These are phyloP conservation scores for Fusarium xylarioides DNA, from an alignment of 2,329 filamentous ascomycete genomes.

Conservation along the genomic window DNA sequence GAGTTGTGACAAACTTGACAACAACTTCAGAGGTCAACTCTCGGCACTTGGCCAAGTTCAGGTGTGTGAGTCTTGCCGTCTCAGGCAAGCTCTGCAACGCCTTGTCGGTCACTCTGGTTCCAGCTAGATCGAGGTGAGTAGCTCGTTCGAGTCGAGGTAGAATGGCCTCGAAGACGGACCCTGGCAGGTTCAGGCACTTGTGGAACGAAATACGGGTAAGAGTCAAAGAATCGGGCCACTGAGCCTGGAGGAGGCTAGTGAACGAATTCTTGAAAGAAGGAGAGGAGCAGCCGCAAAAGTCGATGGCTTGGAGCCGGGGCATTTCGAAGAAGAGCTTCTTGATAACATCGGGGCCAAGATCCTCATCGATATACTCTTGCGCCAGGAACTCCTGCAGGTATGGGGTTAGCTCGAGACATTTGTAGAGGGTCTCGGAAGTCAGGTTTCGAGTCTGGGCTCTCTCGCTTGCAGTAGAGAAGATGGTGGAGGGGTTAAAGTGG, in stretches of 20 bases:
- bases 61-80: constrained; percentile 77
- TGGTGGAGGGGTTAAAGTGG: constrained; percentile 82
- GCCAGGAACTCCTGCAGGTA: constrained; percentile 80
- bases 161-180: constrained; percentile 72
- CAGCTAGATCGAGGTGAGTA: constrained; percentile 82
- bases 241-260: constrained; percentile 60
- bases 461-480: constrained; percentile 79
- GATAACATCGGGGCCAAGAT: constrained; percentile 74
- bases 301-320: constrained; percentile 71
- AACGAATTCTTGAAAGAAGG: constrained; percentile 73
- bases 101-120: constrained; percentile 77
- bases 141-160: constrained; percentile 75
- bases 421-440: constrained; percentile 75
- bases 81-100: constrained; percentile 75
- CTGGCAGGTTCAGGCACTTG: constrained; percentile 77
- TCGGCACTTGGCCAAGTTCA: constrained; percentile 81
- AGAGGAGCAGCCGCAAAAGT: constrained; percentile 81
- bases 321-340: constrained; percentile 75
- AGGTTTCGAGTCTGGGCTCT: constrained; percentile 79
- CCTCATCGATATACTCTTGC: constrained; percentile 83
- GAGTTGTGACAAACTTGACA: constrained; percentile 74
- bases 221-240: constrained; percentile 64
- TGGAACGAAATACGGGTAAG: constrained; percentile 78
- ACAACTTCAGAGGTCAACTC: constrained; percentile 72
- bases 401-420: constrained; percentile 76